phyloP scores from a whole-genome alignment of 805 yeast genomes.

The Barnettozyma sucrosica region DNA sequence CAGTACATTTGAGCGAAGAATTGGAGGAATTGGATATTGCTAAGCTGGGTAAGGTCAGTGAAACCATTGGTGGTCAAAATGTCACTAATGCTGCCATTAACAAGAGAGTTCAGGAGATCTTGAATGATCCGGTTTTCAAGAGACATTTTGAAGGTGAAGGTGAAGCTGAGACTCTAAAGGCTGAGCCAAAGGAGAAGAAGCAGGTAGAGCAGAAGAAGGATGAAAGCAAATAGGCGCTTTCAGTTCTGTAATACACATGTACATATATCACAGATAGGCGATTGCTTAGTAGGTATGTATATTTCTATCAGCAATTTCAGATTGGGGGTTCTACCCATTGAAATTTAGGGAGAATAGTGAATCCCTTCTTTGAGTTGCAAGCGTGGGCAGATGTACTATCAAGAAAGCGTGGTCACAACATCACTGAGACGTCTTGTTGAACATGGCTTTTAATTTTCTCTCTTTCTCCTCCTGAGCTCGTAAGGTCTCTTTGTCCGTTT shows the following conservation, averaged over 20 bases:
- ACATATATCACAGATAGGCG: constrained; percentile 1
- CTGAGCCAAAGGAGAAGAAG: not conserved
- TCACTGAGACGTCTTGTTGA: constrained; percentile 15
- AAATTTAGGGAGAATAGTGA: not conserved
- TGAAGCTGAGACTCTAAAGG: constrained; percentile 1
- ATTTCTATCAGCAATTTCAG: too few relatives aligned
- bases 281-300: not conserved
- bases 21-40: constrained; percentile 29
- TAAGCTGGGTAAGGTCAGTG: constrained; percentile 7
- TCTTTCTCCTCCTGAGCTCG: constrained; percentile 39
- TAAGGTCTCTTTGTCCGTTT: constrained; percentile 21
- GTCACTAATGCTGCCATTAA: constrained; percentile 17
- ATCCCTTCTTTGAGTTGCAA: not conserved
- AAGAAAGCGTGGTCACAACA: not conserved
- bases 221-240: not conserved
- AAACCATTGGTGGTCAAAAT: constrained; percentile 9
- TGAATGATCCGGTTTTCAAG: constrained; percentile 66
- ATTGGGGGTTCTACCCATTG: too few relatives aligned
- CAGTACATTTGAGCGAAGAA: constrained; percentile 37
- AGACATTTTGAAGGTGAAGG: constrained; percentile 34
- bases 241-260: not conserved
- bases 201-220: constrained; percentile 12
- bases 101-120: constrained; percentile 60
- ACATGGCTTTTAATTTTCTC: constrained; percentile 35
- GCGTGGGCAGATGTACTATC: not conserved